Evolutionary conservation across 805 yeast species (phyloP).

Genomic region (Grigorovia yakushimaensis): DNA sequence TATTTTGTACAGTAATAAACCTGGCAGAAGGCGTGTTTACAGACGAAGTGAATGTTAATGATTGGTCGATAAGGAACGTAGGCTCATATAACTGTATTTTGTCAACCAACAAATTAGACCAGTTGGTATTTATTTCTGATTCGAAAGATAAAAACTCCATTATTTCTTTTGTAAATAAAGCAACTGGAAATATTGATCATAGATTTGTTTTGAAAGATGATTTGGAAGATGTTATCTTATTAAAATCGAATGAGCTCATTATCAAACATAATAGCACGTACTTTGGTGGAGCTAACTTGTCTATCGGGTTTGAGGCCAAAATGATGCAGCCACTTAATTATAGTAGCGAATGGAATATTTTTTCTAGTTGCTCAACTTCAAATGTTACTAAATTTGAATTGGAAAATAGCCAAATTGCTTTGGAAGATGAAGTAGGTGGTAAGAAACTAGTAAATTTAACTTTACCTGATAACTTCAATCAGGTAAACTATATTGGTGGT

Average conservation of each 20-base stretch:
- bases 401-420: slow-evolving; percentile 2
- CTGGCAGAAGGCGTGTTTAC: slow-evolving; percentile 29
- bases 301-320: slow-evolving; percentile 14
- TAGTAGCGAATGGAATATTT: slow-evolving; percentile 2
- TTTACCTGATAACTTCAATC: slow-evolving; percentile 10
- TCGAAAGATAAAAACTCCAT: slow-evolving; percentile 9
- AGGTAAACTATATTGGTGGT: slow-evolving; percentile 12
- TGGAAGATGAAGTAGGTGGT: not conserved
- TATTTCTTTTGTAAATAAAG: slow-evolving; percentile 30
- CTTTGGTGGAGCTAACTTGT: slow-evolving; percentile 5
- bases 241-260: slow-evolving; percentile 7
- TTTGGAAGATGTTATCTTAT: slow-evolving; percentile 10
- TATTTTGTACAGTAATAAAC: too few relatives aligned
- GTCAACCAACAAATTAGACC: slow-evolving; percentile 8
- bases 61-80: slow-evolving; percentile 43
- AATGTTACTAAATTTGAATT: not conserved
- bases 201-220: slow-evolving; percentile 20
- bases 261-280: slow-evolving; percentile 6
- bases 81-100: slow-evolving; percentile 32
- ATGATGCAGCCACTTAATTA: not conserved
- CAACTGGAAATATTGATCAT: slow-evolving; percentile 29
- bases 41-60: slow-evolving; percentile 46
- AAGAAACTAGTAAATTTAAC: not conserved
- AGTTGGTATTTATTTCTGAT: slow-evolving; percentile 23
- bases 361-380: slow-evolving; percentile 7